These are phyloP conservation scores for Citrus glauca DNA, from an alignment of 345 rosid species.

Conservation along the genomic window DNA sequence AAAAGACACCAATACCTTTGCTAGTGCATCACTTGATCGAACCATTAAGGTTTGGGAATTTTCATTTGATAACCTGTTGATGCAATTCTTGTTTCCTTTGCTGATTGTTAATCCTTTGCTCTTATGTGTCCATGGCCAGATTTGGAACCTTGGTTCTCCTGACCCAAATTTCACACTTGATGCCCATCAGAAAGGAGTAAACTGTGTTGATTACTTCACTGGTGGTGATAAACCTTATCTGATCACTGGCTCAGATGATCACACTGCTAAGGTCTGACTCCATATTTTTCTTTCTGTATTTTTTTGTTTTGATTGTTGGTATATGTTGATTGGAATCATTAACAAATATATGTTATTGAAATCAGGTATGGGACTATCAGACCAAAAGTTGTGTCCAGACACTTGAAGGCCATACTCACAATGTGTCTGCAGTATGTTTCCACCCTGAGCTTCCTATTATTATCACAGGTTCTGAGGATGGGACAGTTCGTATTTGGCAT, in stretches of 20 bases:
- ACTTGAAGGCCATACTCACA: constrained; percentile 86
- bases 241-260: constrained; percentile 94
- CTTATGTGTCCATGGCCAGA: constrained; percentile 39
- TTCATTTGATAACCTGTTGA: not conserved
- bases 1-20: constrained; percentile 93
- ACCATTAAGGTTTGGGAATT: constrained; percentile 64
- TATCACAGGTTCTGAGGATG: constrained; percentile 93
- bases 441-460: constrained; percentile 94
- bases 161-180: constrained; percentile 93
- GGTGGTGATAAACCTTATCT: constrained; percentile 93
- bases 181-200: constrained; percentile 92
- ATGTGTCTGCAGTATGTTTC: constrained; percentile 91
- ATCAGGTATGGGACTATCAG: constrained; percentile 93
- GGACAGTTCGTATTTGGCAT: constrained; percentile 95
- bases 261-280: constrained; percentile 77
- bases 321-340: constrained; percentile 18
- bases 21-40: constrained; percentile 98
- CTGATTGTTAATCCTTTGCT: constrained; percentile 8
- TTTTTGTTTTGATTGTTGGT: not conserved
- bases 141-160: constrained; percentile 96
- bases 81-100: constrained; percentile 6
- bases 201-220: constrained; percentile 88
- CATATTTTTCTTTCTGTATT: not conserved
- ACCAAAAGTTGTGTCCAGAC: constrained; percentile 95
- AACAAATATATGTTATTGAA: constrained; percentile 13